phyloP scores from a whole-genome alignment of 495 filamentous ascomycete species.

The Penicillium lagena region DNA sequence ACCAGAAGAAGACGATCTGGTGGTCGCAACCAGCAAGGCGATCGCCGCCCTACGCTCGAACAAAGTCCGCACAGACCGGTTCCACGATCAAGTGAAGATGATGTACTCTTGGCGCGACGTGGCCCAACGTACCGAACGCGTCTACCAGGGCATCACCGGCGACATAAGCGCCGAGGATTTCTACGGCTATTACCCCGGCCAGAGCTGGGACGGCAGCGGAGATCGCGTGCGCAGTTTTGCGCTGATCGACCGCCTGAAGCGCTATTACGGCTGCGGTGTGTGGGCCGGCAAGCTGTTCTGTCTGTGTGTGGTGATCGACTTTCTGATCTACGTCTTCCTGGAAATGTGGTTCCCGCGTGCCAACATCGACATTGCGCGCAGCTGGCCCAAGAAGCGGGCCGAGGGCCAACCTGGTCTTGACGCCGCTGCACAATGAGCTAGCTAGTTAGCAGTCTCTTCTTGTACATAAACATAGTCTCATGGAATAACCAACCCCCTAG shows the following conservation, averaged over 20 bases:
- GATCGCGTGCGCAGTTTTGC: constrained; percentile 79
- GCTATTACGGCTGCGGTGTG: constrained; percentile 99
- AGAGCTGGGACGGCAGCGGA: constrained; percentile 60
- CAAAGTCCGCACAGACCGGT: constrained; percentile 82
- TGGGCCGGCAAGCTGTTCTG: constrained; percentile 98
- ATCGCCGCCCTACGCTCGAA: constrained; percentile 75
- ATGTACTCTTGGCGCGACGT: constrained; percentile 99
- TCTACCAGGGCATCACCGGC: constrained; percentile 87
- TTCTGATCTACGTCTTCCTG: constrained; percentile 76
- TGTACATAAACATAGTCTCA: no score
- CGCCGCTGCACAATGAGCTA: no score
- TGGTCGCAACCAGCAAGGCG: constrained; percentile 72
- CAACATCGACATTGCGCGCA: constrained; percentile 78
- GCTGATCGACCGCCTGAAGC: constrained; percentile 86
- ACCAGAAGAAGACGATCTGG: constrained; percentile 88
- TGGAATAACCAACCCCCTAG: no score
- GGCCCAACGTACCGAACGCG: constrained; percentile 83
- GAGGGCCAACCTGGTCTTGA: constrained; percentile 5
- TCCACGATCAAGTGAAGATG: constrained; percentile 91
- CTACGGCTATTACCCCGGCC: constrained; percentile 65
- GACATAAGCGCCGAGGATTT: constrained; percentile 79
- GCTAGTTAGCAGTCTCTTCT: no score
- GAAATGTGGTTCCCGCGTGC: constrained; percentile 82
- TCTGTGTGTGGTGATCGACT: constrained; percentile 89
- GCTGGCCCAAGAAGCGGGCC: constrained; percentile 75